Percentiles rank a stretch among this genome's conserved stretches.
Conservation (phyloP, 441 rosid genomes). For the Arabidopsis hybrid region DNA sequence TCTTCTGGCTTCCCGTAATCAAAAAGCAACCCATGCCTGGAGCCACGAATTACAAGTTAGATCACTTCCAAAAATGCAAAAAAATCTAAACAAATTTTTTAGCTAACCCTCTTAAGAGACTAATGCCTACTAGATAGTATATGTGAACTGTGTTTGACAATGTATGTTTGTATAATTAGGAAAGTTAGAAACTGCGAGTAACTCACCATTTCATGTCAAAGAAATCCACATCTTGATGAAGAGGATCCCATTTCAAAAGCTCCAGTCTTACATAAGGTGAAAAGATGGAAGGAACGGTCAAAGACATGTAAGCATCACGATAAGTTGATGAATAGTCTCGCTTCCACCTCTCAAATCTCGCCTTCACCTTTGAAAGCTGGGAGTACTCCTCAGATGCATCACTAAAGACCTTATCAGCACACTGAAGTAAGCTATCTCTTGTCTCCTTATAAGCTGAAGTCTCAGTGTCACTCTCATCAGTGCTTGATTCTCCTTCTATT, state of each 20-base stretch:
- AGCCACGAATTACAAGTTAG: constrained; percentile 41
- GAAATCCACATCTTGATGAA: constrained; percentile 78
- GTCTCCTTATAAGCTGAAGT: constrained; percentile 77
- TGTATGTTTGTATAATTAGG: constrained; percentile 7
- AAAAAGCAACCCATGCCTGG: constrained; percentile 86
- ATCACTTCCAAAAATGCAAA: constrained; percentile 19
- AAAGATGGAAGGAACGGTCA: constrained; percentile 83
- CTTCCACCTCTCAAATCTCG: constrained; percentile 88
- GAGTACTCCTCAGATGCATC: constrained; percentile 95
- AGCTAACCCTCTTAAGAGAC: neutral
- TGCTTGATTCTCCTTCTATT: constrained; percentile 94
- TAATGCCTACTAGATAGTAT: neutral
- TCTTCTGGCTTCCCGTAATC: constrained; percentile 84
- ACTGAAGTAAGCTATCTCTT: constrained; percentile 68
- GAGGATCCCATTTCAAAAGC: constrained; percentile 94
- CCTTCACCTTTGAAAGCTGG: constrained; percentile 79
- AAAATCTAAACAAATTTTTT: too few species aligned
- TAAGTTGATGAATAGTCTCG: constrained; percentile 76
- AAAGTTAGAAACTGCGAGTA: constrained; percentile 18
- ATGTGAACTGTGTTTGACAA: constrained; percentile 7
- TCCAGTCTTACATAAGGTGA: constrained; percentile 93
- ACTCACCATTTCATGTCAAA: constrained; percentile 87
- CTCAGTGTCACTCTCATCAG: constrained; percentile 95
- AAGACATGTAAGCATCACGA: constrained; percentile 92
- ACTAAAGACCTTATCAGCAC: constrained; percentile 82